These are phyloP conservation scores for Gastrolobium bilobum DNA, from an alignment of 306 rosid species.

Conservation along the genomic window DNA sequence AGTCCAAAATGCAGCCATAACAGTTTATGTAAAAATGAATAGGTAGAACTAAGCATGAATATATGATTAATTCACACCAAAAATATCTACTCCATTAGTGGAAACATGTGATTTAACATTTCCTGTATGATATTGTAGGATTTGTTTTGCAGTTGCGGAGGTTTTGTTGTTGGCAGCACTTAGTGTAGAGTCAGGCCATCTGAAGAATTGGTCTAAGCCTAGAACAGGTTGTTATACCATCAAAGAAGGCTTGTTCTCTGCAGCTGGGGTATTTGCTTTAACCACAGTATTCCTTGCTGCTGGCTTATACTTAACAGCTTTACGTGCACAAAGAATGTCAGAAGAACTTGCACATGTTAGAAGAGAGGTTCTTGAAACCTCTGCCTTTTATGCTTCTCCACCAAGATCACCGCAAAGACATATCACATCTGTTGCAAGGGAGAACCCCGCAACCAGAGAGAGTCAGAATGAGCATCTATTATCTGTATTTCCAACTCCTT, in stretches of 20 bases:
- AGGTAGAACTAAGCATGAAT: neutral
- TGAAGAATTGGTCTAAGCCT: constrained; percentile 78
- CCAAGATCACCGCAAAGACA: constrained; percentile 68
- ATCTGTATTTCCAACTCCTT: constrained; percentile 59
- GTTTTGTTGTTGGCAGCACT: constrained; percentile 76
- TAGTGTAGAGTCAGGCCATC: constrained; percentile 86
- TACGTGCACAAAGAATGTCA: constrained; percentile 68
- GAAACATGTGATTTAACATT: neutral
- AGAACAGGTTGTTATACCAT: constrained; percentile 62
- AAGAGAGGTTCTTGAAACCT: constrained; percentile 66
- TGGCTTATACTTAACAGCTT: constrained; percentile 77
- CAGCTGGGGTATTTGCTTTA: constrained; percentile 79
- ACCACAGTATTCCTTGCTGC: constrained; percentile 79
- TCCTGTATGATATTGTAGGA: constrained; percentile 57
- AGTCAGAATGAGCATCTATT: constrained; percentile 43
- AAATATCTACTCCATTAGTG: no score
- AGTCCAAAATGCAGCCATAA: neutral
- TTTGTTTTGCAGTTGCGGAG: constrained; percentile 89
- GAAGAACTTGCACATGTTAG: constrained; percentile 61
- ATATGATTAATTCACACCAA: no score
- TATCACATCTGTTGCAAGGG: constrained; percentile 65
- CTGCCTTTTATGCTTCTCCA: constrained; percentile 71
- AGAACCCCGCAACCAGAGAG: constrained; percentile 65
- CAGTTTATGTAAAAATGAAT: neutral
- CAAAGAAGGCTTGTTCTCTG: constrained; percentile 76